Evolutionary conservation across 306 rosid species (phyloP).

Genomic region (Spatholobus suberectus): DNA sequence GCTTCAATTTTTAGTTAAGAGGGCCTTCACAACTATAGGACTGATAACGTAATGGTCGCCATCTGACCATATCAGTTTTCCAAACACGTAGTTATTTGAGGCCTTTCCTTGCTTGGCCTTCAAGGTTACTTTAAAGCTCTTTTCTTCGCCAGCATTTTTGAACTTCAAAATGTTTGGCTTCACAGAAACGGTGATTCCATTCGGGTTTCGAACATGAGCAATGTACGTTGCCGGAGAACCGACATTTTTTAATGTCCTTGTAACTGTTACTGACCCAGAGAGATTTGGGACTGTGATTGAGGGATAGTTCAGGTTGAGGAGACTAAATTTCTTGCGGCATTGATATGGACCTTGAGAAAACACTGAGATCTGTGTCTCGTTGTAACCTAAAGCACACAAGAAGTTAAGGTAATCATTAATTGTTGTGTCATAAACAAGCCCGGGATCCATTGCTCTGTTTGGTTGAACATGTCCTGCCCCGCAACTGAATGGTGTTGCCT

Average conservation of each 20-base stretch:
- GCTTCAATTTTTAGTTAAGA: constrained; percentile 41
- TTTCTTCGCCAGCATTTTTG: constrained; percentile 68
- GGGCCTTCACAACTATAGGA: constrained; percentile 74
- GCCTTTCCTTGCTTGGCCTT: constrained; percentile 44
- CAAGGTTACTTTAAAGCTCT: constrained; percentile 58
- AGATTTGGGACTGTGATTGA: constrained; percentile 82
- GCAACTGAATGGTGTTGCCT: constrained; percentile 79
- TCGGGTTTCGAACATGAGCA: constrained; percentile 54
- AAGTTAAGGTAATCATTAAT: constrained; percentile 65
- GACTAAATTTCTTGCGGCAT: constrained; percentile 52
- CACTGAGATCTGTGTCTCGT: constrained; percentile 52
- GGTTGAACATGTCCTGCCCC: constrained; percentile 90
- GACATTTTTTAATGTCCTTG: constrained; percentile 74
- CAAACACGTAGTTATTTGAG: constrained; percentile 63
- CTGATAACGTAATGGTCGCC: constrained; percentile 74
- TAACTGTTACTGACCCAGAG: constrained; percentile 57
- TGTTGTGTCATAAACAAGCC: constrained; percentile 78
- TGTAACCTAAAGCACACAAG: constrained; percentile 75
- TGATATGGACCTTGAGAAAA: constrained; percentile 53
- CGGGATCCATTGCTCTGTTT: constrained; percentile 84
- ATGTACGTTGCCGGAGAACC: constrained; percentile 72
- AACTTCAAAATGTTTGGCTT: constrained; percentile 70
- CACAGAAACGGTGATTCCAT: constrained; percentile 59
- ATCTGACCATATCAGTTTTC: constrained; percentile 83
- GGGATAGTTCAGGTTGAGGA: constrained; percentile 77